Evolutionary conservation across 75 land plant species (phyloP), one percentile per base, ranked within the genome.

Genomic region (Larix kaempferi): DNA sequence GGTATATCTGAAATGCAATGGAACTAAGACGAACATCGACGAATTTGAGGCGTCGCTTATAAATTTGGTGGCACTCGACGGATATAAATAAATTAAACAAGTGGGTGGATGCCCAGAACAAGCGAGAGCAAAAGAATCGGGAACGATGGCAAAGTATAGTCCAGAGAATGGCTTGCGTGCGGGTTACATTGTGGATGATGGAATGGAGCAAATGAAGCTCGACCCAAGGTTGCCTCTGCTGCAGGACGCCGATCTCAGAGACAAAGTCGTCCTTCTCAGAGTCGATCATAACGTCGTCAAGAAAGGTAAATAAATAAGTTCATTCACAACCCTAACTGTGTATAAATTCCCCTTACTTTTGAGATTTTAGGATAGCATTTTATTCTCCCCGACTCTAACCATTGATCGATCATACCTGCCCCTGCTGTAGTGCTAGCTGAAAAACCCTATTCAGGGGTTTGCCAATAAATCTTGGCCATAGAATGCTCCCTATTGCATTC

Each of bases 211-310:
- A 56, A 56, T 56, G 64, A 67, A 76, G 56, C 59, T 84, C 82
- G 88, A 86, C 57, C 80, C 79, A 14, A 69, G 87, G 73, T 55
- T 86, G 64, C 88, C 88, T 35, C 64, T 86, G 56, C 25, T 86
- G 56, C 87, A 86, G 76, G 88, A 86, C 57, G 88, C 88, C 17
- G 87, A 84, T 64, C 86, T 86, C 55, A 69, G 77, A 64, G 88
- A 84, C 83, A 86, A 86, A 69, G 82, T 86, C 41, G 88, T 86
- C 35, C 87, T 86, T 23, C 88, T 86, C 57, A 71, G 88, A 33
- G 88, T 86, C 25, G 88, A 86, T 77, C 88, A 86, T 80, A 86
- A 86, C 76, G 88, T 86, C 29, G 88, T 86, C 64, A 86, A 86
- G 80, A 86, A 86, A 84, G 88, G 88, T 44, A 44, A 44, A 44